Evolutionary conservation across 768 basidiomycete genomes (phyloP).

Genomic region (Hemileccinum rubropunctum): DNA sequence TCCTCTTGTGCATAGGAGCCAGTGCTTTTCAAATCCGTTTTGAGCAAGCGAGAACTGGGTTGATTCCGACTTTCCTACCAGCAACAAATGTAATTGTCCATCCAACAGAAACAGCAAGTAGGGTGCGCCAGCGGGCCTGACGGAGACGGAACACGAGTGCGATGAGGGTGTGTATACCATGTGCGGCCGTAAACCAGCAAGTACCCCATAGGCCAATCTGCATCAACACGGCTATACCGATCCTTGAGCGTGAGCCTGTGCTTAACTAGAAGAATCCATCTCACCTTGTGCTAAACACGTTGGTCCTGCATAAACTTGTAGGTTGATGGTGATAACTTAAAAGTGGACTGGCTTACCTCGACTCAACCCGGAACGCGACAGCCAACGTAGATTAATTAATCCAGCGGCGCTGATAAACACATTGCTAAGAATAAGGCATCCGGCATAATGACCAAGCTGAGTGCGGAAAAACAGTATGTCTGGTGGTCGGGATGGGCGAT

Average conservation of each 20-base stretch:
- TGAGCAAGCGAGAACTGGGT: background rate
- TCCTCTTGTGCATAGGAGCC: conserved; percentile 34
- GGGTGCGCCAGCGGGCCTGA: conserved; percentile 49
- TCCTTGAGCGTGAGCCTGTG: background rate
- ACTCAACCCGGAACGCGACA: conserved; percentile 40
- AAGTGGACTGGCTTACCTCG: conserved; percentile 38
- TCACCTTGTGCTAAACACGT: conserved; percentile 63
- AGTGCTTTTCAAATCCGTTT: conserved; percentile 30
- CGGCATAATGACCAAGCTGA: conserved; percentile 68
- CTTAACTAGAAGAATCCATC: background rate
- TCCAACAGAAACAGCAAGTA: conserved; percentile 43
- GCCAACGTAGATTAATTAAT: conserved; percentile 53
- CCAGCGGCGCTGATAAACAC: conserved; percentile 51
- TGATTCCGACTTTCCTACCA: conserved; percentile 40
- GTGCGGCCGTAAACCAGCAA: conserved; percentile 62
- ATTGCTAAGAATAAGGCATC: conserved; percentile 60
- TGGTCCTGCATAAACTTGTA: conserved; percentile 33
- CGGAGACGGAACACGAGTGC: conserved; percentile 58
- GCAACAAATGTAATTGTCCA: conserved; percentile 50
- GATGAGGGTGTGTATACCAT: conserved; percentile 67
- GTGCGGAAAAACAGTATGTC: conserved; percentile 68
- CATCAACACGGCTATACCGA: conserved; percentile 47
- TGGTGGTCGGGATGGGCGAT: conserved; percentile 28
- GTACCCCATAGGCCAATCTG: conserved; percentile 60
- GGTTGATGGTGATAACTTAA: background rate